A percentile compares a stretch with the other conserved stretches of the same genome.
phyloP scores from a whole-genome alignment of 2,329 filamentous ascomycete species.

The Ceratocystis lukuohia region DNA sequence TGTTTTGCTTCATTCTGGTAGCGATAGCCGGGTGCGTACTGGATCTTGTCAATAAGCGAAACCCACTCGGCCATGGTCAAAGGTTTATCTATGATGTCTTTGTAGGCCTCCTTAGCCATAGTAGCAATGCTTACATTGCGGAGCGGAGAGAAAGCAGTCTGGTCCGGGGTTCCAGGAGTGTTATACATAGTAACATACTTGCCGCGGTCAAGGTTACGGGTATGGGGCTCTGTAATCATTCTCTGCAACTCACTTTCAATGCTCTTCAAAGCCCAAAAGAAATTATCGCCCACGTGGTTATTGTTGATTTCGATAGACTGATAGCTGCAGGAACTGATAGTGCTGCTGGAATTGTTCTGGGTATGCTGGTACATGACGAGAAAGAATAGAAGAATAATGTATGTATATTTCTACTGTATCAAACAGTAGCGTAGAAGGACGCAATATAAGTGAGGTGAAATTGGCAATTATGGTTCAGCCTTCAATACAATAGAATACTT shows the following conservation, averaged over 20 bases:
- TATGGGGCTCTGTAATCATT: background rate
- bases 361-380: background rate
- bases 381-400: background rate
- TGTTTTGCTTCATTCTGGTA: constrained; percentile 1
- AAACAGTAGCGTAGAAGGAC: background rate
- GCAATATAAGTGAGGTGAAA: background rate
- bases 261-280: background rate
- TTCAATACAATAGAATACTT: background rate
- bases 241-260: background rate
- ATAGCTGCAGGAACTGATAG: background rate
- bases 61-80: constrained; percentile 12
- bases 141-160: background rate
- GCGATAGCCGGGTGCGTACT: constrained; percentile 12
- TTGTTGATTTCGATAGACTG: background rate
- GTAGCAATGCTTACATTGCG: background rate
- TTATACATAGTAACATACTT: background rate
- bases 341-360: background rate
- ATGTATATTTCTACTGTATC: background rate
- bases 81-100: constrained; percentile 4
- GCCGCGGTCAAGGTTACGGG: background rate
- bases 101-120: constrained; percentile 5
- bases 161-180: background rate
- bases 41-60: background rate
- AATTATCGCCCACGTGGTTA: background rate
- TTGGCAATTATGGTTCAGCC: background rate